Conservation (phyloP, 495 filamentous ascomycete genomes). For the Annulohypoxylon moriforme region DNA sequence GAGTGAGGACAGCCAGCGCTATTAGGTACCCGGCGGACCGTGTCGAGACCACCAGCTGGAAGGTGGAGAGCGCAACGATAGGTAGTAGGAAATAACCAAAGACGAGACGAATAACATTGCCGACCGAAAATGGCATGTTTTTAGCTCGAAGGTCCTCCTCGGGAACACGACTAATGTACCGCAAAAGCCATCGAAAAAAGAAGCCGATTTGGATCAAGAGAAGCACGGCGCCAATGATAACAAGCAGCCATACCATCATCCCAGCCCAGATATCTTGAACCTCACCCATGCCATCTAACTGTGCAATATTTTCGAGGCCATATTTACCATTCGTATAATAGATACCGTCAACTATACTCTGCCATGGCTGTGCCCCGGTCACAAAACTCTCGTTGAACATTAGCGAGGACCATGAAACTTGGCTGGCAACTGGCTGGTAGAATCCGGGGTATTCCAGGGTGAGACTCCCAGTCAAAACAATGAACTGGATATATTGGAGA, state of each 20-base stretch:
- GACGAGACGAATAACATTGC: constrained; percentile 86
- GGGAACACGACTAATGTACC: constrained; percentile 72
- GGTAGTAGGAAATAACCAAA: constrained; percentile 93
- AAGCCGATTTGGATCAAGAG: constrained; percentile 83
- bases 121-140: constrained; percentile 91
- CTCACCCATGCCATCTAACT: constrained; percentile 83
- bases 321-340: constrained; percentile 78
- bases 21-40: constrained; percentile 75
- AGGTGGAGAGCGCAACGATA: constrained; percentile 84
- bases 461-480: constrained; percentile 85
- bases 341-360: constrained; percentile 82
- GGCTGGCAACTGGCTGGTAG: constrained; percentile 90
- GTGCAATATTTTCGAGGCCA: constrained; percentile 80
- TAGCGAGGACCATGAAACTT: constrained; percentile 84
- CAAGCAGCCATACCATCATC: constrained; percentile 85
- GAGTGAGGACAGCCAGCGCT: constrained; percentile 76
- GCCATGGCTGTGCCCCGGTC: constrained; percentile 68
- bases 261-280: constrained; percentile 91
- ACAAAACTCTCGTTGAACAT: constrained; percentile 96
- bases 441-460: constrained; percentile 92
- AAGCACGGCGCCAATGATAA: constrained; percentile 74
- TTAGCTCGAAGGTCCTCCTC: constrained; percentile 90
- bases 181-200: constrained; percentile 76
- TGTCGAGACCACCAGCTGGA: constrained; percentile 84
- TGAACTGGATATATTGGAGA: constrained; percentile 95